Evolutionary conservation across 176 grass and related monocot genomes (phyloP).

Genomic region (Pontederia crassipes): DNA sequence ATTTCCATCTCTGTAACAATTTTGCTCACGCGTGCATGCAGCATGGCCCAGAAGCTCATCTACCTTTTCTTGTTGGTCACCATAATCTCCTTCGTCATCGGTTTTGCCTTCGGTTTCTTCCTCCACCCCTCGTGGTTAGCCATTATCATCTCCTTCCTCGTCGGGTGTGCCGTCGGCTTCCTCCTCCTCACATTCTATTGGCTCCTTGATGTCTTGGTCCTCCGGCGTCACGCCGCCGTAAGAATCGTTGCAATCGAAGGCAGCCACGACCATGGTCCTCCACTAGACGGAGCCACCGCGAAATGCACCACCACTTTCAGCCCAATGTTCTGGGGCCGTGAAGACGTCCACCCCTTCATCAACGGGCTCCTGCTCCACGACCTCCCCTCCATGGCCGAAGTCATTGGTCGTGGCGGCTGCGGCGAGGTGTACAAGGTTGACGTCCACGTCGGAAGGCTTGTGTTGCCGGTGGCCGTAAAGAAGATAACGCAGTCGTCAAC

Average conservation of each 20-base stretch:
- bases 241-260: neutral
- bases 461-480: slow-evolving; percentile 59
- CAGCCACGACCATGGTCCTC: neutral
- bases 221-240: neutral
- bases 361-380: neutral
- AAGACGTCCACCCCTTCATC: neutral
- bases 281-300: neutral
- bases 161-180: neutral
- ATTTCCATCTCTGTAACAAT: too few relatives aligned
- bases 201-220: neutral
- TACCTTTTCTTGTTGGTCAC: too few relatives aligned
- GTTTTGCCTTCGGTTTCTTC: neutral
- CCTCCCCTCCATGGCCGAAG: neutral
- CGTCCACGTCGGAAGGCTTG: slow-evolving; percentile 18
- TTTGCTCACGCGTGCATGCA: too few relatives aligned
- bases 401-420: slow-evolving; percentile 45
- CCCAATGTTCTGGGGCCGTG: neutral
- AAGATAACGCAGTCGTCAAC: slow-evolving; percentile 35
- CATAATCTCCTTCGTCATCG: too few relatives aligned
- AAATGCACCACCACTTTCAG: neutral
- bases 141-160: neutral
- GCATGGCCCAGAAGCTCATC: too few relatives aligned
- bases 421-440: slow-evolving; percentile 79
- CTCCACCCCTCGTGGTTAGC: neutral
- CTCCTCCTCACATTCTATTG: neutral